phyloP scores from a whole-genome alignment of 129 eudicot genomes.

The Calendula officinalis region DNA sequence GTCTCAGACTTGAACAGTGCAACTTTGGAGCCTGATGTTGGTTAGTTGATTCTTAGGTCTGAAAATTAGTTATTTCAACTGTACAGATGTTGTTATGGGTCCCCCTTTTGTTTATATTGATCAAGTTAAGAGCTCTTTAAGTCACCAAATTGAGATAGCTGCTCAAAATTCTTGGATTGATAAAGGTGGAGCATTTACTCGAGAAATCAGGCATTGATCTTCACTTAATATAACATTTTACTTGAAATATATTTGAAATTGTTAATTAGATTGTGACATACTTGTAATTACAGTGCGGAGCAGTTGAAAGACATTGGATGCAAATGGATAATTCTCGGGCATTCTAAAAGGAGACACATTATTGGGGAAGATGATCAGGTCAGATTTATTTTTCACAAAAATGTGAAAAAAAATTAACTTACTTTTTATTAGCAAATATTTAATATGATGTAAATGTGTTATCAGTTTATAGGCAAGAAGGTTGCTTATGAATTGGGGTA shows the following conservation, averaged over 20 bases:
- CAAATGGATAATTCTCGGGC: constrained; percentile 94
- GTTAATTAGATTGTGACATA: too few species aligned
- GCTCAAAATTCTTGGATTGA: constrained; percentile 94
- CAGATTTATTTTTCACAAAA: too few species aligned
- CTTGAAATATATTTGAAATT: background rate
- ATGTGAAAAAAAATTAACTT: too few species aligned
- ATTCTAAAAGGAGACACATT: constrained; percentile 81
- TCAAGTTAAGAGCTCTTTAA: constrained; percentile 80
- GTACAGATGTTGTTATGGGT: constrained; percentile 78
- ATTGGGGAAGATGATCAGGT: constrained; percentile 75
- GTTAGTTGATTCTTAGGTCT: too few species aligned
- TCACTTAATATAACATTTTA: constrained; percentile 3
- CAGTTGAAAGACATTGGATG: constrained; percentile 84
- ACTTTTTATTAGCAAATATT: too few species aligned
- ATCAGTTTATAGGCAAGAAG: too few species aligned
- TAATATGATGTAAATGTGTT: too few species aligned
- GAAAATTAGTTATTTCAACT: background rate
- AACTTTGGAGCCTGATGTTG: too few species aligned
- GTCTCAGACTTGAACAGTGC: constrained; percentile 77
- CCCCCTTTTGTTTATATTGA: constrained; percentile 88
- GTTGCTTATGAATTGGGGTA: too few species aligned
- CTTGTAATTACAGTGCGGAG: constrained; percentile 51
- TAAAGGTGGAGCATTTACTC: constrained; percentile 92
- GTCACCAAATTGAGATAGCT: constrained; percentile 69
- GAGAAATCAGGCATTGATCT: constrained; percentile 74